Conservation (phyloP, 2,329 filamentous ascomycete species). For the Metarhizium anisopliae region DNA sequence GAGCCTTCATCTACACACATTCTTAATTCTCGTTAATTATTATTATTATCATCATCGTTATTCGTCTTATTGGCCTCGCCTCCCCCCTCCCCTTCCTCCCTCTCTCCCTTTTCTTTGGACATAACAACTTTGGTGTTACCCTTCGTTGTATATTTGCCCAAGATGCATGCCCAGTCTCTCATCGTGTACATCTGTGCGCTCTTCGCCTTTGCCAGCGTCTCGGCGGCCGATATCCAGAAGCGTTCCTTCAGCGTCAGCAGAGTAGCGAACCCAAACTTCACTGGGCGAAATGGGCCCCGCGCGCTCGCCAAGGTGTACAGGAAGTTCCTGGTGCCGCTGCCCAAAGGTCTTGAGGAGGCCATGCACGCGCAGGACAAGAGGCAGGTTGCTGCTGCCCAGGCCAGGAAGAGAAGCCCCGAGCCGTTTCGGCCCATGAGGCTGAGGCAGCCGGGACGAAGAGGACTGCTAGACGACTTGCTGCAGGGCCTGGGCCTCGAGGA, state of each 20-base stretch:
- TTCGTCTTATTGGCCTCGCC: no score
- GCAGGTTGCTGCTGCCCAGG: not conserved
- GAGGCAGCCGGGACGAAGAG: not conserved
- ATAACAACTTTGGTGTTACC: not conserved
- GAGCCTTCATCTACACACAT: not conserved
- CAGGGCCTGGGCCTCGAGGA: not conserved
- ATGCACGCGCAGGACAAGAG: constrained; percentile 16
- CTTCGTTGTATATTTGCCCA: not conserved
- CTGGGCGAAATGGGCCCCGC: constrained; percentile 43
- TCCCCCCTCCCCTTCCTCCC: not conserved
- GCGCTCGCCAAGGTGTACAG: constrained; percentile 58
- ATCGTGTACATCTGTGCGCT: constrained; percentile 31
- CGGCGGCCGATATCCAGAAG: constrained; percentile 34
- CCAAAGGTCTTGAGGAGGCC: constrained; percentile 31
- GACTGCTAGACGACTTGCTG: not conserved
- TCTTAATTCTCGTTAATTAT: no score
- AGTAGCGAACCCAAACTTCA: constrained; percentile 44
- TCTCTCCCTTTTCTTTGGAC: not conserved
- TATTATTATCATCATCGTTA: no score
- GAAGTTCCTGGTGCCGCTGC: constrained; percentile 54
- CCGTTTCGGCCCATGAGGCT: not conserved
- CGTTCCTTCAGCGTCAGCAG: constrained; percentile 55
- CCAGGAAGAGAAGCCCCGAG: not conserved
- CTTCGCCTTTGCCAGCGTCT: constrained; percentile 37
- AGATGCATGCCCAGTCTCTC: constrained; percentile 11